These are phyloP conservation scores for Mortierella claussenii DNA, from an alignment of 192 early-diverging fungal genomes.

Conservation along the genomic window DNA sequence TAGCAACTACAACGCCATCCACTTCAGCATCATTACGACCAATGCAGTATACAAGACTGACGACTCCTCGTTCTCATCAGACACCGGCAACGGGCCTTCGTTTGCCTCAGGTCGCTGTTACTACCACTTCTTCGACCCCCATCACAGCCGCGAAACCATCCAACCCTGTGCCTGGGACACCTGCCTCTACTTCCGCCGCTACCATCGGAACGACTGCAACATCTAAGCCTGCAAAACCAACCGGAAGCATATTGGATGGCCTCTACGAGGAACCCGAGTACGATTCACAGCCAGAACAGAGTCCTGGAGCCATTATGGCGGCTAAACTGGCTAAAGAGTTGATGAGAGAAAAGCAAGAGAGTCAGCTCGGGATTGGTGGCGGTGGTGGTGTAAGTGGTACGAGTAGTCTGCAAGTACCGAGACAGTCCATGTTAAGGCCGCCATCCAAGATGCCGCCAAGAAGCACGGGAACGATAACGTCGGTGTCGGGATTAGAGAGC, in stretches of 20 bases:
- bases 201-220: slow-evolving; percentile 3
- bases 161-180: too few relatives aligned
- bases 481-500: background rate
- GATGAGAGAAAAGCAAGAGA: slow-evolving; percentile 26
- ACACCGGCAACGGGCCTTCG: background rate
- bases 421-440: slow-evolving; percentile 22
- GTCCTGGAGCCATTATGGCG: slow-evolving; percentile 42
- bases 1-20: too few relatives aligned
- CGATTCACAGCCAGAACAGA: slow-evolving; percentile 32
- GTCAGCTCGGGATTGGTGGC: slow-evolving; percentile 3
- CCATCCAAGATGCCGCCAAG: slow-evolving; percentile 20
- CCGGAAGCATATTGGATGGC: slow-evolving; percentile 36
- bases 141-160: background rate
- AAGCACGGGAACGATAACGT: background rate
- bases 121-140: background rate
- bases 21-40: too few relatives aligned
- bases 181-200: background rate
- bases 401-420: slow-evolving; percentile 1
- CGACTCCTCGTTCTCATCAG: background rate
- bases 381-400: too few relatives aligned
- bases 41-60: background rate
- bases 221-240: too few relatives aligned
- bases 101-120: too few relatives aligned
- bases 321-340: slow-evolving; percentile 31
- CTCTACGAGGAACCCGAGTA: slow-evolving; percentile 26